Conservation (phyloP, 495 filamentous ascomycete genomes). For the Tuber aestivum region DNA sequence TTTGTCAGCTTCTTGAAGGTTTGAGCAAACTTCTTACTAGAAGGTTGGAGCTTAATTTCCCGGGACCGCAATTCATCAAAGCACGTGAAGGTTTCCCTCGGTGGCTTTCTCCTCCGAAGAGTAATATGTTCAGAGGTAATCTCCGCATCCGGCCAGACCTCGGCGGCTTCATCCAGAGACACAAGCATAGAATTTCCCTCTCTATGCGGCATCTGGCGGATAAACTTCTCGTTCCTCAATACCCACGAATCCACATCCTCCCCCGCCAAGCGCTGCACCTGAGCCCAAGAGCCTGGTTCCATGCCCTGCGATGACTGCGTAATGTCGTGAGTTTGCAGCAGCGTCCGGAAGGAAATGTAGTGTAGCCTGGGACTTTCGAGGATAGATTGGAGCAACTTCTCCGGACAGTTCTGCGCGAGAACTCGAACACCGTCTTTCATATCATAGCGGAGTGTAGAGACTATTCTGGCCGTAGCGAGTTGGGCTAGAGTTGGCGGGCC, state of each 20-base stretch:
- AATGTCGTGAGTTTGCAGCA: conserved; percentile 2
- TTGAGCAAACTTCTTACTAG: conserved; percentile 27
- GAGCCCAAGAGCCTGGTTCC: background rate
- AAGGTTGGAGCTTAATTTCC: conserved; percentile 32
- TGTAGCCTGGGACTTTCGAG: conserved; percentile 18
- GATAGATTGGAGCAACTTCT: conserved; percentile 1
- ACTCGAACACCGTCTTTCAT: background rate
- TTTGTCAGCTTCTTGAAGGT: conserved; percentile 41
- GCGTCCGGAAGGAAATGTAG: conserved; percentile 20
- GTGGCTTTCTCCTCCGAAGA: conserved; percentile 29
- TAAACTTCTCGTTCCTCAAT: conserved; percentile 22
- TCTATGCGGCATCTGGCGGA: conserved; percentile 9
- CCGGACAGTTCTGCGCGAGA: background rate
- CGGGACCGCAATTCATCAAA: conserved; percentile 40
- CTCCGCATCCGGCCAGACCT: background rate
- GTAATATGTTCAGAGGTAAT: conserved; percentile 4
- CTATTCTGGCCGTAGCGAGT: background rate
- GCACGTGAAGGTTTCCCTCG: conserved; percentile 41
- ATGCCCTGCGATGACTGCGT: background rate
- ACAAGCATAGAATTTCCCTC: conserved; percentile 19
- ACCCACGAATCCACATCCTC: conserved; percentile 31
- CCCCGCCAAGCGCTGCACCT: conserved; percentile 7
- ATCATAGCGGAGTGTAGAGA: conserved; percentile 2
- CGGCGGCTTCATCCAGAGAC: conserved; percentile 22
- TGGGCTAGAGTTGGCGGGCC: background rate